Percentiles rank a stretch among this genome's conserved stretches.
phyloP scores from a whole-genome alignment of 2,329 filamentous ascomycete genomes.

The Fusarium ambrosium region DNA sequence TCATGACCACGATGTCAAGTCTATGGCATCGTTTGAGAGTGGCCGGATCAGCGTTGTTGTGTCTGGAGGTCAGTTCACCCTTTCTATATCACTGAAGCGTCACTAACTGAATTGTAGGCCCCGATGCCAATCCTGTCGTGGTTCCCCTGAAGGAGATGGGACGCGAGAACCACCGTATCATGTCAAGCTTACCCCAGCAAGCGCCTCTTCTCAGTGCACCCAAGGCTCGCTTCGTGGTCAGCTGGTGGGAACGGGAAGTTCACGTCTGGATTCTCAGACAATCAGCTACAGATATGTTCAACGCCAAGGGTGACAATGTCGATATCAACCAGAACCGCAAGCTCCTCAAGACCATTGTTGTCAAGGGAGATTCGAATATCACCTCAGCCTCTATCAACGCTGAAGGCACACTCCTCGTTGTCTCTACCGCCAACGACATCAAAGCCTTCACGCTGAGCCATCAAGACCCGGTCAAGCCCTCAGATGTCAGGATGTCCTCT shows the following conservation, averaged over 20 bases:
- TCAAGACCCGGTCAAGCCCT: conserved; percentile 62
- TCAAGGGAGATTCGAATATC: conserved; percentile 85
- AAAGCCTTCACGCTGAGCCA: conserved; percentile 81
- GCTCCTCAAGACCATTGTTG: conserved; percentile 76
- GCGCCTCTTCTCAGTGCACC: conserved; percentile 80
- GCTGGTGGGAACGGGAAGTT: conserved; percentile 93
- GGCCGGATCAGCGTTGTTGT: conserved; percentile 87
- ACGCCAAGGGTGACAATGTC: conserved; percentile 54
- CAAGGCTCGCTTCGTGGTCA: conserved; percentile 80
- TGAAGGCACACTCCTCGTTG: conserved; percentile 80
- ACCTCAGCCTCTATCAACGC: conserved; percentile 79
- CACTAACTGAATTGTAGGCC: conserved; percentile 65
- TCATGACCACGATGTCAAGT: conserved; percentile 95
- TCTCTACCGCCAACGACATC: conserved; percentile 79
- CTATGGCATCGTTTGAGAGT: conserved; percentile 91
- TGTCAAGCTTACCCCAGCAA: conserved; percentile 87
- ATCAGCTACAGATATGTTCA: conserved; percentile 62
- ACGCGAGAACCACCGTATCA: conserved; percentile 84
- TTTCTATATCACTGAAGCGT: neutral
- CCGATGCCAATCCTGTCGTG: conserved; percentile 86
- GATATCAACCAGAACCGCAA: conserved; percentile 69
- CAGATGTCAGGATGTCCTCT: conserved; percentile 78
- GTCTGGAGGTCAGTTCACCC: conserved; percentile 81
- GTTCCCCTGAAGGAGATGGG: conserved; percentile 80
- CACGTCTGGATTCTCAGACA: conserved; percentile 79